Evolutionary conservation across 306 rosid genomes (phyloP).

Genomic region (Cucumis hystrix): DNA sequence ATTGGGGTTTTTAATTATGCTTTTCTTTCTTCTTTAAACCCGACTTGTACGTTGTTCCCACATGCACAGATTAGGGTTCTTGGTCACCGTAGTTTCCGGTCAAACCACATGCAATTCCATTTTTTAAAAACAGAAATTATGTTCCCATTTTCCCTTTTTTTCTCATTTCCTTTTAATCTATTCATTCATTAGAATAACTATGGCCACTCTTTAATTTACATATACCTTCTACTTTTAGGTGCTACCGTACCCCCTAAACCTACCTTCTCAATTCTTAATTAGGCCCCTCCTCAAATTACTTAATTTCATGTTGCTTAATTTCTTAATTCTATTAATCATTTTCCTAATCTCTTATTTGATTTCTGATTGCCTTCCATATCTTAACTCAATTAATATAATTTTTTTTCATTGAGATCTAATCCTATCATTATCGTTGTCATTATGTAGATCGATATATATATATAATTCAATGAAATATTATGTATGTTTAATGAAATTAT

Average conservation of each 20-base stretch:
- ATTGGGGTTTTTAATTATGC: not conserved
- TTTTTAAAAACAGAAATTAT: not conserved
- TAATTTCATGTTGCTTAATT: conserved; percentile 2
- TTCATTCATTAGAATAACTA: not conserved
- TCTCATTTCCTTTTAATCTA: not conserved
- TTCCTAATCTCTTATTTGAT: not conserved
- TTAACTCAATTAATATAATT: not conserved
- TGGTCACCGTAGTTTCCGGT: conserved; percentile 42
- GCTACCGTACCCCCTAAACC: not conserved
- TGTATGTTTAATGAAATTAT: not conserved
- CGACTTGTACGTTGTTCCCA: conserved; percentile 15
- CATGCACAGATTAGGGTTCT: conserved; percentile 25
- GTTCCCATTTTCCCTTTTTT: not conserved
- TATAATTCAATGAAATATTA: not conserved
- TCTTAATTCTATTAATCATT: not conserved
- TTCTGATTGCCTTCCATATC: not conserved
- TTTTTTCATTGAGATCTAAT: not conserved
- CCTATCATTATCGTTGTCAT: not conserved
- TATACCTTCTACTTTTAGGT: not conserved
- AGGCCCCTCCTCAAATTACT: not conserved
- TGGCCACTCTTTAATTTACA: not conserved
- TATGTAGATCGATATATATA: not conserved
- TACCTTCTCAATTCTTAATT: not conserved
- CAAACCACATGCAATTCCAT: conserved; percentile 42
- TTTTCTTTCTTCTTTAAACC: not conserved